These are phyloP conservation scores for Dactylellina drechsleri DNA, from an alignment of 2,329 filamentous ascomycete species.

Conservation along the genomic window DNA sequence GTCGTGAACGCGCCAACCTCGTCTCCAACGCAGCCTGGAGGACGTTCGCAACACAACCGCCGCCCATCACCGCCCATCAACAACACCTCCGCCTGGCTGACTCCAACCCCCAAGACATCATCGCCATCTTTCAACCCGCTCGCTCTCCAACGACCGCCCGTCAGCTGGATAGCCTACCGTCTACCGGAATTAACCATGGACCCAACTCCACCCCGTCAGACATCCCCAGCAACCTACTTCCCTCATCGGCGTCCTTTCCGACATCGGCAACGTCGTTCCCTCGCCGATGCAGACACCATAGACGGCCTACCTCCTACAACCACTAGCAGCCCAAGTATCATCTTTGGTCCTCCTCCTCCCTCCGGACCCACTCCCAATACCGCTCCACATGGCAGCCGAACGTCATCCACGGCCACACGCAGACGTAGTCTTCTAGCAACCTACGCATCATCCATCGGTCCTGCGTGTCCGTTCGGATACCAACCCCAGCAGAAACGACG, in stretches of 20 bases:
- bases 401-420: constrained; percentile 17
- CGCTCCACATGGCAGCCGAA: constrained; percentile 3
- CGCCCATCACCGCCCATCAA: constrained; percentile 23
- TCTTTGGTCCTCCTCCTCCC: constrained; percentile 8
- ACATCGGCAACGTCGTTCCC: constrained; percentile 32
- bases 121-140: neutral
- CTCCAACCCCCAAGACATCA: neutral
- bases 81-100: neutral
- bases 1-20: constrained; percentile 20
- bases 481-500: constrained; percentile 50
- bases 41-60: constrained; percentile 31
- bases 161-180: neutral
- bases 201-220: constrained; percentile 14
- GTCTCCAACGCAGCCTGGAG: constrained; percentile 11
- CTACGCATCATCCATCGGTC: constrained; percentile 26
- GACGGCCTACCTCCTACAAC: constrained; percentile 14
- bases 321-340: neutral
- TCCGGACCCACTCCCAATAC: constrained; percentile 5
- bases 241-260: constrained; percentile 32
- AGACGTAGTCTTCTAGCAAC: constrained; percentile 32
- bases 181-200: constrained; percentile 24
- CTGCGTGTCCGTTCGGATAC: constrained; percentile 41
- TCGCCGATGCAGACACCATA: constrained; percentile 16
- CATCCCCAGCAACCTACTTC: constrained; percentile 9
- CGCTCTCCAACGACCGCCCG: neutral